phyloP scores from a whole-genome alignment of 257 asterid species.

The Jacaranda mimosifolia region DNA sequence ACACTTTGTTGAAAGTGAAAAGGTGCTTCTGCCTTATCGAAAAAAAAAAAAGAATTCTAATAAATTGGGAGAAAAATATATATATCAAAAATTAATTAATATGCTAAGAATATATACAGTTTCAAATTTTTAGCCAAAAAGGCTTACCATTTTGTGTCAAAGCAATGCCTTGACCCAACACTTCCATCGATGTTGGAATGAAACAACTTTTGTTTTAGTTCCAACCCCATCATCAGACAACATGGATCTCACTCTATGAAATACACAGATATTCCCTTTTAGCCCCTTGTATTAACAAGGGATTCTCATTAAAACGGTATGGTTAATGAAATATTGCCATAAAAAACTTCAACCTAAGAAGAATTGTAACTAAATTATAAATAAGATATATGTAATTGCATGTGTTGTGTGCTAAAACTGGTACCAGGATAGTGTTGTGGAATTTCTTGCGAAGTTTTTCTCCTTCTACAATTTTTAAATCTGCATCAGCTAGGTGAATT shows the following conservation, averaged over 20 bases:
- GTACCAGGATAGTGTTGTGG: slow-evolving; percentile 94
- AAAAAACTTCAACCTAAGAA: not conserved
- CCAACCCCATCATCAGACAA: slow-evolving; percentile 78
- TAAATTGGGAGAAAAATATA: slow-evolving; percentile 3
- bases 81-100: not conserved
- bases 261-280: slow-evolving; percentile 95
- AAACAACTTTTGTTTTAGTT: slow-evolving; percentile 69
- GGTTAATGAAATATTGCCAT: not conserved
- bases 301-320: not conserved
- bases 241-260: slow-evolving; percentile 92
- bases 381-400: slow-evolving; percentile 1
- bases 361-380: not conserved
- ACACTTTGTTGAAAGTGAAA: slow-evolving; percentile 92
- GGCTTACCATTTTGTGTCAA: slow-evolving; percentile 61
- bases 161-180: slow-evolving; percentile 83
- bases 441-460: slow-evolving; percentile 85
- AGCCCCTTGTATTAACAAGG: slow-evolving; percentile 71
- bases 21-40: slow-evolving; percentile 84
- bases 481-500: slow-evolving; percentile 88
- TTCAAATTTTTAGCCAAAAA: slow-evolving; percentile 1
- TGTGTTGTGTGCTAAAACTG: slow-evolving; percentile 12
- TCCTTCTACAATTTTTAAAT: slow-evolving; percentile 80
- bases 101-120: not conserved
- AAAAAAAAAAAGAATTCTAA: slow-evolving; percentile 20
- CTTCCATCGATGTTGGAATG: slow-evolving; percentile 80